A percentile compares a stretch with the other conserved stretches of the same genome.
Conservation (phyloP, 176 grass and related monocot species). For the Panicum miliaceum region DNA sequence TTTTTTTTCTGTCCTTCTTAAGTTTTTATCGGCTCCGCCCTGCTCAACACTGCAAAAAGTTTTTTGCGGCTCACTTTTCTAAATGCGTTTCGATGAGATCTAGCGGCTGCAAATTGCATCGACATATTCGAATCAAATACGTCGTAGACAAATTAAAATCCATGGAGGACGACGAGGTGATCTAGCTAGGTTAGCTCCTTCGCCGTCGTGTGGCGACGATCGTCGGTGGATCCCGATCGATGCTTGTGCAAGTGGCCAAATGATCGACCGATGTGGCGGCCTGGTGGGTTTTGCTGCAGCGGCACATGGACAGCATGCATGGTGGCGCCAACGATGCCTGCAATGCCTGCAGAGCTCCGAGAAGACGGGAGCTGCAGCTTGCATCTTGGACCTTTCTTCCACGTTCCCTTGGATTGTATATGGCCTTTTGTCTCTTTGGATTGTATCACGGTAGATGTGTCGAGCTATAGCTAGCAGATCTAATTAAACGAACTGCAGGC, state of each 20-base stretch:
- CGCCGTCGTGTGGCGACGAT: background rate
- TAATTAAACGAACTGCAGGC: background rate
- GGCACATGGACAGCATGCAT: no score
- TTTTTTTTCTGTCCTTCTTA: no score
- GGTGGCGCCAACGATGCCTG: background rate
- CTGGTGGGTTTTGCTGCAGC: no score
- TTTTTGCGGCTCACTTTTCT: no score
- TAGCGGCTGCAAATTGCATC: background rate
- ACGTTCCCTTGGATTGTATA: no score
- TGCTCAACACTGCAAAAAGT: no score
- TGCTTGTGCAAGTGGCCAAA: background rate
- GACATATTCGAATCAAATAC: background rate
- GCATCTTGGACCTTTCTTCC: background rate
- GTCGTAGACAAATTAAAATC: background rate
- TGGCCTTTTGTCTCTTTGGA: background rate
- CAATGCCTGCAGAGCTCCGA: background rate
- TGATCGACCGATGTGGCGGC: no score
- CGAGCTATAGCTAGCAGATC: background rate
- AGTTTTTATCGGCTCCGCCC: no score
- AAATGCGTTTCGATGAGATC: no score
- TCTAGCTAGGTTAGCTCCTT: background rate
- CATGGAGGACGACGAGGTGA: background rate
- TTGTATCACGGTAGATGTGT: background rate
- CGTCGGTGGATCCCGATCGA: background rate
- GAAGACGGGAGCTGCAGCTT: background rate